Evolutionary conservation across 805 yeast genomes (phyloP).

Genomic region (Saccharomyces mikatae): DNA sequence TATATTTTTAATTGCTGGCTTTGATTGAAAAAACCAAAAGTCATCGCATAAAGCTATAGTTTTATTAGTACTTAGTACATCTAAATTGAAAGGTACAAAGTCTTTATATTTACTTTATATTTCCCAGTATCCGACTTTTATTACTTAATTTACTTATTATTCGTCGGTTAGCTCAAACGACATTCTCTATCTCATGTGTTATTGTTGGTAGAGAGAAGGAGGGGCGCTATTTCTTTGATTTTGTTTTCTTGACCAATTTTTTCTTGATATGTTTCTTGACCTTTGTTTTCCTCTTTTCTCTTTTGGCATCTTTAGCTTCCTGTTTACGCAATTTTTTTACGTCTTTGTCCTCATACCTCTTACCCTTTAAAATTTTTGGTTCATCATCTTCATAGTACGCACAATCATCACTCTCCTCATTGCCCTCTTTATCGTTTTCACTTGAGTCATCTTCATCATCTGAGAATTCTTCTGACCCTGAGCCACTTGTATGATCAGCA

Average conservation of each 20-base stretch:
- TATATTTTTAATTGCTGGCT: neutral
- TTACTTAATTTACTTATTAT: neutral
- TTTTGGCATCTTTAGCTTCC: conserved; percentile 66
- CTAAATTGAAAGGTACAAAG: neutral
- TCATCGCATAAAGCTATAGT: neutral
- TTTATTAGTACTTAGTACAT: neutral
- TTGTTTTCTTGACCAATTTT: conserved; percentile 56
- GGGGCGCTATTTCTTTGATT: conserved; percentile 29
- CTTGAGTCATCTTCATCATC: conserved; percentile 25
- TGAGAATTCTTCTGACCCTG: conserved; percentile 23
- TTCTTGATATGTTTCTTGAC: conserved; percentile 79
- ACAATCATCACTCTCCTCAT: conserved; percentile 30
- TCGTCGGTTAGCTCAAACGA: neutral
- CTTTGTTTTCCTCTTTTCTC: conserved; percentile 72
- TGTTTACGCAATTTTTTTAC: conserved; percentile 66
- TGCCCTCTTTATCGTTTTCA: conserved; percentile 28
- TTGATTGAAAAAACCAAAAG: neutral
- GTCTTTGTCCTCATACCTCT: conserved; percentile 73
- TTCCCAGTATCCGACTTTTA: neutral
- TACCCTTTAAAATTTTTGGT: conserved; percentile 48
- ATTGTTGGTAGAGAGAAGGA: no score
- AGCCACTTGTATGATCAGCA: conserved; percentile 16
- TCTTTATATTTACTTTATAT: neutral
- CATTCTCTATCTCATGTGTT: neutral
- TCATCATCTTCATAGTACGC: conserved; percentile 31